Evolutionary conservation across 139 green algal genomes (phyloP), one percentile per base, ranked within the genome.

Genomic region (Chlorella vulgaris): DNA sequence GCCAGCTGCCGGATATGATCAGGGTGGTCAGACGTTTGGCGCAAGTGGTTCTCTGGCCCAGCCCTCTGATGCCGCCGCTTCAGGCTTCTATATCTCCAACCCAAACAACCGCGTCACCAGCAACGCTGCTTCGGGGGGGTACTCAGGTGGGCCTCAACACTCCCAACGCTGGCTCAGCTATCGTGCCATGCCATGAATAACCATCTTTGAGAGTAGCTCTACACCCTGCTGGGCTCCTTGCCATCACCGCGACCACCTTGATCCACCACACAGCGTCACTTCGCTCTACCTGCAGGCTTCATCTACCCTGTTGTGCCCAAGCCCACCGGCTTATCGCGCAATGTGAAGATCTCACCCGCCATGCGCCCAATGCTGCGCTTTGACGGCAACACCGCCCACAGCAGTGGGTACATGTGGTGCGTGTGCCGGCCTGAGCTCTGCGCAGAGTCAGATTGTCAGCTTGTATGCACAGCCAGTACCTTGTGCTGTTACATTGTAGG

Each of bases 81-180:
- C 84, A 0, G 84, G 88, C 40, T 93, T 93, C 84, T 93, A 93
- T 61, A 36, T 86, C 5, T 51, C 82, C 47, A 93, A 93, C 79
- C 68, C 84, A 61, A 90, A 91, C 67, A 93, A 92, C 74, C 74
- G 68, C 22, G 78, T 87, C 42, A 86, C 85, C 60, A 83, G 83
- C 61, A 93, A 93, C 53, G 89, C 89, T 2, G 89, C 89, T 3
- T 90, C 84, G 7, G 89, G 89, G 1, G 89, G 89, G 24, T 91
- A 87, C 42, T 81, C 89, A 13, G 76, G 89, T 63, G n/a, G n/a
- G n/a, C n/a, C n/a, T n/a, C n/a, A n/a, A n/a, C n/a, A n/a, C n/a
- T n/a, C n/a, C n/a, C n/a, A n/a, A n/a, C n/a, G n/a, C n/a, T n/a
- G n/a, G n/a, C n/a, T n/a, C n/a, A n/a, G n/a, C n/a, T n/a, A n/a